phyloP scores from a whole-genome alignment of 805 yeast genomes.

The Metschnikowia similis region DNA sequence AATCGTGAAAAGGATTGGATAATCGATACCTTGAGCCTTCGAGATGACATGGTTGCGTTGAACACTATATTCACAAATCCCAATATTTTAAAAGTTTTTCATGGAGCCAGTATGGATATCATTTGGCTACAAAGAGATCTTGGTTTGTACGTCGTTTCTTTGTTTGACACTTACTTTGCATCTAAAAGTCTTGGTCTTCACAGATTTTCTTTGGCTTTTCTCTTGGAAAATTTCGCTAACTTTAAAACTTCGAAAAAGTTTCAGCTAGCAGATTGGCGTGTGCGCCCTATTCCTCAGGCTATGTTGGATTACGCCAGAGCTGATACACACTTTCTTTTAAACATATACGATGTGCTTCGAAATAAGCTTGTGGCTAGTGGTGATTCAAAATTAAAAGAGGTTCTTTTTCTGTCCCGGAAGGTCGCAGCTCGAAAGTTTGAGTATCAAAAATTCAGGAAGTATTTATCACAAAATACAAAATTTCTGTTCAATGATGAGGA shows the following conservation, averaged over 20 bases:
- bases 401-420: slow-evolving; percentile 67
- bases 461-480: slow-evolving; percentile 18
- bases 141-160: slow-evolving; percentile 82
- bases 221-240: slow-evolving; percentile 73
- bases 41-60: slow-evolving; percentile 64
- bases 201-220: slow-evolving; percentile 76
- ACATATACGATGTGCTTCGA: slow-evolving; percentile 72
- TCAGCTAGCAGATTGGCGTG: slow-evolving; percentile 95
- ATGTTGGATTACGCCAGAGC: slow-evolving; percentile 88
- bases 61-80: slow-evolving; percentile 84
- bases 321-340: slow-evolving; percentile 86
- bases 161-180: slow-evolving; percentile 93
- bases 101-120: slow-evolving; percentile 96
- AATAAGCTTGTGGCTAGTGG: slow-evolving; percentile 46
- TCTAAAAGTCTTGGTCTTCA: slow-evolving; percentile 76
- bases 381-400: slow-evolving; percentile 50
- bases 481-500: slow-evolving; percentile 43
- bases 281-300: slow-evolving; percentile 72
- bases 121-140: slow-evolving; percentile 95
- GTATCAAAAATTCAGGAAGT: slow-evolving; percentile 61
- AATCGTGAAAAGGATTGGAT: slow-evolving; percentile 79
- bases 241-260: slow-evolving; percentile 91
- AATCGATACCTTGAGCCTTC: slow-evolving; percentile 74
- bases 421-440: slow-evolving; percentile 83
- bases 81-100: slow-evolving; percentile 76